Evolutionary conservation across 2,329 filamentous ascomycete species (phyloP), one percentile per base, ranked within the genome.

Genomic region (Escovopsis weberi): DNA sequence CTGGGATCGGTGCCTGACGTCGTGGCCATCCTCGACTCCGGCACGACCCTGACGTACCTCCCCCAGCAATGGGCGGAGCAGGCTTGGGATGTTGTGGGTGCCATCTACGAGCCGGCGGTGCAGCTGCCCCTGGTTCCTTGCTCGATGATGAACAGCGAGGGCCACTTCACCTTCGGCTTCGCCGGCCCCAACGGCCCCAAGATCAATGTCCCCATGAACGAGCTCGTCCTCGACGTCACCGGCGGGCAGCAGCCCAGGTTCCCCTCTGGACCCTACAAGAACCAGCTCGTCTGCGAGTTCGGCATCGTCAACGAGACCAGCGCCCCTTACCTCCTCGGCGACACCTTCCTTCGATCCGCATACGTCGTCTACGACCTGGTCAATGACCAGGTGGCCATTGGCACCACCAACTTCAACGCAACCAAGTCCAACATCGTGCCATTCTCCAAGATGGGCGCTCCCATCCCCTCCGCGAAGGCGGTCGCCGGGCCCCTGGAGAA

Each of bases 1-100:
- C 61, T 64, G 1, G 65, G 67, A 0, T 41, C 58, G 12, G 65
- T 65, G 35, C 68, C 77, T 0, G 11, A 32, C 28, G 56, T 75
- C n/a, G 62, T 74, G 4, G 80, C 78, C 3, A 69, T 87, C 4
- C 70, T 88, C 33, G 83, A 88, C 59, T 84, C 80, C 1, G 83
- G 83, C 33, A 82, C 78, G n/a, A 83, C 78, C 3, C 65, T 85
- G 46, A 80, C 71, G 49, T 84, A 83, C 53, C 63, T 87, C 1
- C 83, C 83, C 1, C 66, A 74, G 45, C 67, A 75, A 41, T 58
- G 86, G 37, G 71, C 72, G 2, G 48, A 59, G 7, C 58, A 70
- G 47, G 60, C 76, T 10, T 75, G 72, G 69, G 53, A 61, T 9
- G 74, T 77, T 49, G 68, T 72, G 5, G 74, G 74, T 33, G 75